Percentiles rank a stretch among this genome's conserved stretches.
phyloP scores from a whole-genome alignment of 176 grass and related monocot species.

The Thalia dealbata region DNA sequence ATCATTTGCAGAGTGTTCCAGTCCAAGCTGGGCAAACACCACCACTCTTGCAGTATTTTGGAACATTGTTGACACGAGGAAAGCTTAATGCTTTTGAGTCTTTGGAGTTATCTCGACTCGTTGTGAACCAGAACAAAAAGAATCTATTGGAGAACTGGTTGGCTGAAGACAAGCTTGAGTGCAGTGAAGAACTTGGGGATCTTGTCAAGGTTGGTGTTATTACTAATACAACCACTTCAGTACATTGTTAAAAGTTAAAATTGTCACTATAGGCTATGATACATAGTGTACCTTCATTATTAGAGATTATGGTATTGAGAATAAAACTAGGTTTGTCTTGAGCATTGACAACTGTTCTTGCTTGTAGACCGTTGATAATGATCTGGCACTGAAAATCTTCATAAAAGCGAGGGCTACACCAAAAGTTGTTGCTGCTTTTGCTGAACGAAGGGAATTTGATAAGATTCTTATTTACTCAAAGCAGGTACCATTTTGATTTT shows the following conservation, averaged over 20 bases:
- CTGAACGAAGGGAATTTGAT: constrained; percentile 84
- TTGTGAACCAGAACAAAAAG: constrained; percentile 98
- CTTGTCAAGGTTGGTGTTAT: constrained; percentile 56
- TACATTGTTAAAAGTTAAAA: too few relatives aligned
- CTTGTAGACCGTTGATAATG: constrained; percentile 94
- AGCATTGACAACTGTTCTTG: constrained; percentile 6
- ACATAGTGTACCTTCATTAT: neutral
- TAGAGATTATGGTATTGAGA: neutral
- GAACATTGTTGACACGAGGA: constrained; percentile 75
- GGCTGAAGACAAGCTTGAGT: constrained; percentile 89
- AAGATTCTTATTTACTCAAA: constrained; percentile 30
- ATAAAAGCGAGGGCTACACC: constrained; percentile 99
- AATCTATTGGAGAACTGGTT: constrained; percentile 92
- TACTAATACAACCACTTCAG: neutral
- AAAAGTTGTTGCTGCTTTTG: constrained; percentile 99
- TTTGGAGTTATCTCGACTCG: constrained; percentile 76
- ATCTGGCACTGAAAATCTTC: constrained; percentile 94
- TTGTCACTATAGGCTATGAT: neutral
- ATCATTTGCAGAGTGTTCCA: constrained; percentile 57
- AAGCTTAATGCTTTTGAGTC: constrained; percentile 93
- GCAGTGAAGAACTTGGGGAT: constrained; percentile 90
- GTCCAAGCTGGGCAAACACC: constrained; percentile 91
- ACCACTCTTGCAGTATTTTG: constrained; percentile 82
- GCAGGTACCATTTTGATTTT: constrained; percentile 13
- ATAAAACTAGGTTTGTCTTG: neutral